Evolutionary conservation across 164 flowering plant genomes (phyloP).

Genomic region (Paratinospora sagittata): DNA sequence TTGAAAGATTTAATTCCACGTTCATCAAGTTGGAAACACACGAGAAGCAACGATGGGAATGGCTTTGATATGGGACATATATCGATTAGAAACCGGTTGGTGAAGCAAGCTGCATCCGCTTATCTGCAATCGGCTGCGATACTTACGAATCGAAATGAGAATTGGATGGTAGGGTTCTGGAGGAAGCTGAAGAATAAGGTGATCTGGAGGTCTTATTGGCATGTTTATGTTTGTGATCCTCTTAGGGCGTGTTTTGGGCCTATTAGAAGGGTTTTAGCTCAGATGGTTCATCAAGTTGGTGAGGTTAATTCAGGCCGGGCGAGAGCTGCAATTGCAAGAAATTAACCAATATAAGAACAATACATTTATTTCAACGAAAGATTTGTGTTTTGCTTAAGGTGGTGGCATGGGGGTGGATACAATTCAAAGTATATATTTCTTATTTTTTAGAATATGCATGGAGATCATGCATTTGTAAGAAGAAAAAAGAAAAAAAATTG

Average conservation of each 20-base stretch:
- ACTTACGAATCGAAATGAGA: constrained; percentile 23
- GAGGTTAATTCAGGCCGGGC: not conserved
- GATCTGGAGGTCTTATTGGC: constrained; percentile 15
- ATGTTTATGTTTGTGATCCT: constrained; percentile 16
- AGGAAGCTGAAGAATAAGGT: constrained; percentile 10
- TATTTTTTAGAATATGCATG: no score
- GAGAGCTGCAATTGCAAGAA: not conserved
- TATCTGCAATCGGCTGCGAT: constrained; percentile 51
- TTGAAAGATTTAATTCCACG: constrained; percentile 46
- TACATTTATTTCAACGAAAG: no score
- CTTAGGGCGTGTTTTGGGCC: constrained; percentile 21
- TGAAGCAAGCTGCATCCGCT: constrained; percentile 59
- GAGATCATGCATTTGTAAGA: no score
- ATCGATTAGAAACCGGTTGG: constrained; percentile 43
- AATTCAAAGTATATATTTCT: no score
- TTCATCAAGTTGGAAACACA: no score
- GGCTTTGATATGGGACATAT: no score
- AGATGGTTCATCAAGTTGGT: constrained; percentile 16
- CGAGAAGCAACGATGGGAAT: constrained; percentile 20
- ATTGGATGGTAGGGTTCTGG: constrained; percentile 27
- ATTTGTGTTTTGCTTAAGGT: no score
- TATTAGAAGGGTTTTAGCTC: constrained; percentile 10
- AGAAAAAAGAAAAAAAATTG: no score
- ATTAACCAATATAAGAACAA: no score
- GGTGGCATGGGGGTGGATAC: no score